Conservation (phyloP, 371 early-diverging fungal genomes). For the Dentiscutata heterogama region DNA sequence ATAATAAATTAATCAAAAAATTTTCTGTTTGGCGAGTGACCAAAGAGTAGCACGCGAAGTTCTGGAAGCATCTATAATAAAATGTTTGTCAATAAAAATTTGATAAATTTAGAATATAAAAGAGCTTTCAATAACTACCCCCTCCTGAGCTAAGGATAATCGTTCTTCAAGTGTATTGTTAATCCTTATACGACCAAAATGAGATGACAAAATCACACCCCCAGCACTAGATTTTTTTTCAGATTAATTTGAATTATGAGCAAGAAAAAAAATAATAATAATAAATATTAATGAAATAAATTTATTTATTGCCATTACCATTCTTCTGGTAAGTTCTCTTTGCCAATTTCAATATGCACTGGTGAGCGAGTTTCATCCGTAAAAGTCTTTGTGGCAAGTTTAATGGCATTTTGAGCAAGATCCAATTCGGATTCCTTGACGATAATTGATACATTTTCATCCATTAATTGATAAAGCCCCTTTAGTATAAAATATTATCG, state of each 20-base stretch:
- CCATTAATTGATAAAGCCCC: conserved; percentile 88
- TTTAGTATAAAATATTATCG: conserved; percentile 46
- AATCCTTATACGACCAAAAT: conserved; percentile 82
- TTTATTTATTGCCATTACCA: conserved; percentile 51
- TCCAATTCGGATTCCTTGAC: conserved; percentile 80
- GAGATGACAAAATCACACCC: conserved; percentile 86
- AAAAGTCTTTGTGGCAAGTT: conserved; percentile 68
- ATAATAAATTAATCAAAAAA: conserved; percentile 82
- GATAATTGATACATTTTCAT: conserved; percentile 74
- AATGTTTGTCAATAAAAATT: not conserved
- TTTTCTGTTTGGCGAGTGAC: conserved; percentile 87
- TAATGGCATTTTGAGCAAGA: conserved; percentile 68
- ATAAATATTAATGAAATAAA: no score
- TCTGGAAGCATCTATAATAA: conserved; percentile 86
- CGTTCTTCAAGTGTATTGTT: conserved; percentile 94
- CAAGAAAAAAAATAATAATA: not conserved
- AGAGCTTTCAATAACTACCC: conserved; percentile 54
- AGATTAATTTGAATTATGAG: not conserved
- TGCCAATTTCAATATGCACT: conserved; percentile 51
- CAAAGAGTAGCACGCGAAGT: conserved; percentile 89
- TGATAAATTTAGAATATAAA: not conserved
- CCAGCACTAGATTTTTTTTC: conserved; percentile 76
- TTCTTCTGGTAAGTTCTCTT: conserved; percentile 61
- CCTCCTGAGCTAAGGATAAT: conserved; percentile 81
- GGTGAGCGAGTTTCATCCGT: conserved; percentile 64